Conservation (phyloP, 2,329 filamentous ascomycete species). For the Epichloe hybrida region DNA sequence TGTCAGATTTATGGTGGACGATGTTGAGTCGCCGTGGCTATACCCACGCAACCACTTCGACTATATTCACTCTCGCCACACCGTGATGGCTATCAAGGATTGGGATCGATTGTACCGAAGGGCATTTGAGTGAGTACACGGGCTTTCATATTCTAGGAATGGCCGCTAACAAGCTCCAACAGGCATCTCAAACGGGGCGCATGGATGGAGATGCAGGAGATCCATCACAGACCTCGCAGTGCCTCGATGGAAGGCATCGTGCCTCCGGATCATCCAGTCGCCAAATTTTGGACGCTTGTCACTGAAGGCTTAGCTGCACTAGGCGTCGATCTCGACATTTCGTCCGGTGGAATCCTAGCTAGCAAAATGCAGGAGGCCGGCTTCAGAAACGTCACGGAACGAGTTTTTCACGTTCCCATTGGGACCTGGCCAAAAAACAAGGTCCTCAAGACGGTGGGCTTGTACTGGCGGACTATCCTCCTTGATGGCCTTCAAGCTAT, state of each 20-base stretch:
- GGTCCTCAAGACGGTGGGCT: slow-evolving; percentile 35
- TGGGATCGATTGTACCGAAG: slow-evolving; percentile 37
- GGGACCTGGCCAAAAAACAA: slow-evolving; percentile 42
- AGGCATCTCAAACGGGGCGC: slow-evolving; percentile 40
- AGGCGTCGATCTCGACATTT: slow-evolving; percentile 33
- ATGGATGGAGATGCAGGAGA: slow-evolving; percentile 43
- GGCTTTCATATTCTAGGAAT: background rate
- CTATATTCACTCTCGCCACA: slow-evolving; percentile 46
- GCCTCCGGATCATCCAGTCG: slow-evolving; percentile 25
- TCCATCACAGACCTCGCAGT: slow-evolving; percentile 34
- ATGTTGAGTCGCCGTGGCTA: slow-evolving; percentile 43
- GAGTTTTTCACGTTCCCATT: slow-evolving; percentile 37
- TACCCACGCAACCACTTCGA: slow-evolving; percentile 42
- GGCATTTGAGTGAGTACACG: slow-evolving; percentile 28
- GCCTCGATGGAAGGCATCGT: slow-evolving; percentile 26
- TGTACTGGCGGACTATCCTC: slow-evolving; percentile 37
- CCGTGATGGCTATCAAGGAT: slow-evolving; percentile 41
- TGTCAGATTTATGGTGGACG: slow-evolving; percentile 42
- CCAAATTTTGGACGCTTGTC: slow-evolving; percentile 33
- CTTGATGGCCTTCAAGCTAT: slow-evolving; percentile 37
- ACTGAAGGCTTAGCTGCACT: slow-evolving; percentile 28
- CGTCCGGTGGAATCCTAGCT: slow-evolving; percentile 27
- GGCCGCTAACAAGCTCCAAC: background rate
- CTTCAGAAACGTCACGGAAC: slow-evolving; percentile 37
- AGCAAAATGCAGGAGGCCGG: slow-evolving; percentile 35